phyloP scores from a whole-genome alignment of 805 yeast species.

The Saturnispora hagleri region DNA sequence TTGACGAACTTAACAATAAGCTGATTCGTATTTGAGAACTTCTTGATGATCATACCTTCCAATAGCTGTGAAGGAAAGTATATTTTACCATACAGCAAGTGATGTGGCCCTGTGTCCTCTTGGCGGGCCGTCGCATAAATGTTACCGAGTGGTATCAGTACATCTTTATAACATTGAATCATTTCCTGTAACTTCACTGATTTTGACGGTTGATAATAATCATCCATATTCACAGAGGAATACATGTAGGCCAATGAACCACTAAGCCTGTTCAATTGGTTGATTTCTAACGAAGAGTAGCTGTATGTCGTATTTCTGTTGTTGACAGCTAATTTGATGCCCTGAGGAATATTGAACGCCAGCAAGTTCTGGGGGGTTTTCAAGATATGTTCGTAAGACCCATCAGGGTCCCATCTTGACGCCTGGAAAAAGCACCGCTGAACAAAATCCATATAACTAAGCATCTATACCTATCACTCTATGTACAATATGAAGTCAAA shows the following conservation, averaged over 20 bases:
- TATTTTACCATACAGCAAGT: conserved; percentile 71
- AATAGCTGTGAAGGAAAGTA: conserved; percentile 78
- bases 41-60: conserved; percentile 76
- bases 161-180: conserved; percentile 50
- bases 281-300: conserved; percentile 63
- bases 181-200: conserved; percentile 55
- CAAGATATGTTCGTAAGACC: conserved; percentile 64
- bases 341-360: conserved; percentile 65
- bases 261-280: conserved; percentile 53
- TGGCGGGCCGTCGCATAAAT: background rate
- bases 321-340: conserved; percentile 55
- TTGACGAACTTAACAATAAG: conserved; percentile 67
- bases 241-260: conserved; percentile 82
- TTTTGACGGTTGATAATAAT: conserved; percentile 40
- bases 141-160: background rate
- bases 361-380: conserved; percentile 63
- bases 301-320: conserved; percentile 61
- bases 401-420: conserved; percentile 74
- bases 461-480: conserved; percentile 35
- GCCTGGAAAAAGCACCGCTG: conserved; percentile 59
- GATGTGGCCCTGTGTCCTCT: conserved; percentile 26
- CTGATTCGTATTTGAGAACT: conserved; percentile 52
- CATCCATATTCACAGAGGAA: conserved; percentile 47
- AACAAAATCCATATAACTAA: conserved; percentile 80
- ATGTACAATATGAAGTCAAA: background rate